Conservation (phyloP, 768 basidiomycete species). For the Fomitopsis pulvina region DNA sequence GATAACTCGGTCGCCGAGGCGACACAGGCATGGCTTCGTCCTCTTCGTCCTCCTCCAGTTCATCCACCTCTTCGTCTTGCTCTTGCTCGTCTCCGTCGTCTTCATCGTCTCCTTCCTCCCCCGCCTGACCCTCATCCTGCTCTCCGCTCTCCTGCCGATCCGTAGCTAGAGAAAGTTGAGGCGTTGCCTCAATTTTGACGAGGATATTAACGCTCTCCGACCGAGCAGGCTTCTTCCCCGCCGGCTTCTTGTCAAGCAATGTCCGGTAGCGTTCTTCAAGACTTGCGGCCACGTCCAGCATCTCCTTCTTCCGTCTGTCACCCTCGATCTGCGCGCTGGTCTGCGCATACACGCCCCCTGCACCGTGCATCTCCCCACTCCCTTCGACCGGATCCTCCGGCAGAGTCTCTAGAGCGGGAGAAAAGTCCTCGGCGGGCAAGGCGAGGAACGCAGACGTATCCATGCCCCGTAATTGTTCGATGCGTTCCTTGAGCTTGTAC, state of each 20-base stretch:
- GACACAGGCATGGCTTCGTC: background rate
- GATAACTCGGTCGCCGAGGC: conserved; percentile 3
- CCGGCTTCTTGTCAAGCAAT: conserved; percentile 46
- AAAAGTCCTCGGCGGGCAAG: conserved; percentile 53
- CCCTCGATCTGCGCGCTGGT: conserved; percentile 44
- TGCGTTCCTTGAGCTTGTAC: conserved; percentile 84
- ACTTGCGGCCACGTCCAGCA: conserved; percentile 60
- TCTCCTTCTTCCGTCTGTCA: conserved; percentile 66
- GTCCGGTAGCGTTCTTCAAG: conserved; percentile 70
- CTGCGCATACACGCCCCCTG: conserved; percentile 32
- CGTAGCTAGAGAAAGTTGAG: background rate
- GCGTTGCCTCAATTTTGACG: conserved; percentile 4
- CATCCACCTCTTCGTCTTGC: conserved; percentile 6
- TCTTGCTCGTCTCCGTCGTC: conserved; percentile 2
- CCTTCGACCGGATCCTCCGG: conserved; percentile 12
- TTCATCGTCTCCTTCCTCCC: conserved; percentile 5
- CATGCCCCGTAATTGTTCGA: conserved; percentile 76
- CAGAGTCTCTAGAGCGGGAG: conserved; percentile 21
- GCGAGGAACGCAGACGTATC: conserved; percentile 63
- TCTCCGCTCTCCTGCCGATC: no score
- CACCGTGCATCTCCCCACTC: conserved; percentile 6
- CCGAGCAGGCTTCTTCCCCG: conserved; percentile 11
- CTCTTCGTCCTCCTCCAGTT: conserved; percentile 4
- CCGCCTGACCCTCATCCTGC: conserved; percentile 5
- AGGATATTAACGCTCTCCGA: conserved; percentile 7